Base-by-base conservation (phyloP, 2,329 filamentous ascomycete species). In the Graphilbum sp. region DNA sequence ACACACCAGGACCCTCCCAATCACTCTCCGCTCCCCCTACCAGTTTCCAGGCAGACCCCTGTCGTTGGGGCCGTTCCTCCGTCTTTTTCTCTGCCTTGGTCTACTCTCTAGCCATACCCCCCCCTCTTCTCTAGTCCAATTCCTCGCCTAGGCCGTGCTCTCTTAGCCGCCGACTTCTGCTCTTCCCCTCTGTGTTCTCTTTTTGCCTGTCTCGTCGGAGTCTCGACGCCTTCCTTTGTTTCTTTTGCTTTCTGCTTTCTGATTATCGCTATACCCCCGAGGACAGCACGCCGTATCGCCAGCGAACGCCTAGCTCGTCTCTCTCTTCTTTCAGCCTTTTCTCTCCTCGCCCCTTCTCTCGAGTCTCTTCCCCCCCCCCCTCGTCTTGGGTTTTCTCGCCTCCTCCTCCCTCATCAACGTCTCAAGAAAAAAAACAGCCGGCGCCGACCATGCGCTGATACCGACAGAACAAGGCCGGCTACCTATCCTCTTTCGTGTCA, bases 1-100 rank as follows among this genome's bases (percentile, higher is more conserved):
- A 38, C 23, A 33, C n/a, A 20, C 34, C 30, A 39, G 30, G 19
- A 18, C 36, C 38, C 39, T 40, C 40, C 45, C 43, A 24, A 45
- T 41, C 42, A 43, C 20, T 20, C 41, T 33, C 38, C n/a, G n/a
- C 35, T 25, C 37, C 33, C 35, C 30, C 39, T 36, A 42, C 35
- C 41, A 33, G 38, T 42, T 43, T 39, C 45, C 41, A 45, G 38
- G 41, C 44, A 45, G 27, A 32, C 42, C 45, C 45, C 45, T 42
- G 41, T 36, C 38, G 9, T 32, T 38, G 36, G 34, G 25, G 35
- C 24, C 32, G 23, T 19, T 31, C 24, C 24, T 36, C 29, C 29
- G 23, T 27, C 18, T 34, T 8, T 24, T 24, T 27, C 39, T 34
- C 35, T 19, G 13, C 24, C 31, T 30, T 34, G 15, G 8, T 36